Percentiles rank a stretch among this genome's conserved stretches.
Evolutionary conservation across 1,284 basidiomycete genomes (phyloP).

Genomic region (Tylopilus sp.): DNA sequence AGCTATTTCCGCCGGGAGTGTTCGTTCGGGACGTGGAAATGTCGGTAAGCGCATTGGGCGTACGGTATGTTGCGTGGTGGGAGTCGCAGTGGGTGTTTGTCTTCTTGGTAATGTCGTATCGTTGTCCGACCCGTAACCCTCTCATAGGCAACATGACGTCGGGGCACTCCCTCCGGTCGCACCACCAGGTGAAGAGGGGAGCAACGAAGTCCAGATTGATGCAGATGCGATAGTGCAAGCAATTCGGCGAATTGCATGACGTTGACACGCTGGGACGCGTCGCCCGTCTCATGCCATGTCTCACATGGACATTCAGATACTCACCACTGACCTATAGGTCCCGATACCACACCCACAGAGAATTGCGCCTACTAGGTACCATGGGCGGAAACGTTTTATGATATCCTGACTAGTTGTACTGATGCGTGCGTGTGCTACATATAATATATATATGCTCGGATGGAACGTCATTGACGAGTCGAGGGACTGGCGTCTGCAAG

Average conservation of each 20-base stretch:
- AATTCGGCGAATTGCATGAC: neutral
- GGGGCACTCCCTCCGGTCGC: neutral
- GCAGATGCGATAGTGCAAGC: neutral
- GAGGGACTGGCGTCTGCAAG: no score
- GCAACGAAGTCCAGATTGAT: neutral
- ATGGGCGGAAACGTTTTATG: neutral
- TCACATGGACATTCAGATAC: neutral
- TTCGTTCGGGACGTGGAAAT: constrained; percentile 70
- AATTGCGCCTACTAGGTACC: neutral
- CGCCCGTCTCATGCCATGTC: no score
- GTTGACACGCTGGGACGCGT: neutral
- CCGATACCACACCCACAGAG: neutral
- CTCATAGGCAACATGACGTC: neutral
- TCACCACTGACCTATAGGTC: neutral
- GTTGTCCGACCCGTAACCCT: neutral
- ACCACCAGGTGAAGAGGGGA: neutral
- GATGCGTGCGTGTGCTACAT: neutral
- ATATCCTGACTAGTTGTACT: neutral
- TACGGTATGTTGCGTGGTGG: constrained; percentile 76
- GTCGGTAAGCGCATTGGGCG: constrained; percentile 59
- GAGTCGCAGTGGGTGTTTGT: constrained; percentile 43
- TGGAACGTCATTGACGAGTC: neutral
- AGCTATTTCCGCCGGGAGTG: constrained; percentile 72
- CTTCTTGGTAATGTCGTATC: neutral
- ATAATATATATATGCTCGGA: neutral